Evolutionary conservation across 2,329 filamentous ascomycete species (phyloP), one percentile per base, ranked within the genome.

Genomic region (Cadophora gregata): DNA sequence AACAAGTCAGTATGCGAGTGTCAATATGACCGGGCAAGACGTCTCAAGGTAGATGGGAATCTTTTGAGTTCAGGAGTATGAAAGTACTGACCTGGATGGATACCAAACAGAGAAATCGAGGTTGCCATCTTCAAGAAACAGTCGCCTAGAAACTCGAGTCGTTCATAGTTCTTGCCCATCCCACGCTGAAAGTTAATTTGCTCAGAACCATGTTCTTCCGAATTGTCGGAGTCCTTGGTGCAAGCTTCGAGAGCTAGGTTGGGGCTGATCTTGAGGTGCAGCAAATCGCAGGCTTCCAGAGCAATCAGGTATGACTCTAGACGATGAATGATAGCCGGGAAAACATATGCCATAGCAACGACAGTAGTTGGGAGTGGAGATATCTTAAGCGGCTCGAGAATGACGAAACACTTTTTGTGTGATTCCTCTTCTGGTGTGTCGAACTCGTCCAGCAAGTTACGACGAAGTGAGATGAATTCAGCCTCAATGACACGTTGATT

Each of bases 121-220:
- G 95, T 97, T 12, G 92, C 93, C 89, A 97, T 95, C 79, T 99
- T 99, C 67, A 99, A 83, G 74, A 97, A 97, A 38, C 90, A 92
- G 77, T 99, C 96, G 0, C 96, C 96, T 1, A 98, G 84, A 67
- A 97, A 97, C 75, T 99, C 96, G 0, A 98, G 84, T 14, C 96
- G 87, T 78, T 99, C 96, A 74, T 99, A 99, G 73, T 98, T 98
- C 47, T 90, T 90, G 1, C 93, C 93, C 93, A 97, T 97, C 2
- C 93, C 94, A 58, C 86, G 82, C 72, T 93, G 91, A 56, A 94
- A 88, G 71, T 93, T 92, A 62, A 93, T 79, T 47, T 91, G 86
- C 65, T 90, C 84, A 38, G 85, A 81, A 0, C 82, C 83, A 67
- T 93, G 86, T 45, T 97, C 92, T 8, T 91, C 90, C 0, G 88